Base-by-base conservation (phyloP, 441 rosid species). In the Adansonia rubrostipa region DNA sequence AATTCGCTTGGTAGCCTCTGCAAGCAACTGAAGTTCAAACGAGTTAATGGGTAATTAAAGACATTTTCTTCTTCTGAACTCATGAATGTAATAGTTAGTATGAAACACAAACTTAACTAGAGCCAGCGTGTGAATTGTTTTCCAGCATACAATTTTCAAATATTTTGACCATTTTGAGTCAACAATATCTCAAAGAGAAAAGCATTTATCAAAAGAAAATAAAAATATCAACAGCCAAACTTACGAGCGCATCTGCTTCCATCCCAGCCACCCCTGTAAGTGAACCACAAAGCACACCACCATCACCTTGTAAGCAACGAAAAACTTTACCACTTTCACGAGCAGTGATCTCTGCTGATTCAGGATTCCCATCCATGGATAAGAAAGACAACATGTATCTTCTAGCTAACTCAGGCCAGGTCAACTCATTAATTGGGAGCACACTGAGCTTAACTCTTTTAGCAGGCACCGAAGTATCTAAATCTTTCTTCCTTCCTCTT, bases 161-260 rank as follows among this genome's bases (percentile, higher is more conserved):
- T 11, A 44, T 67, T 50, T 13, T 20, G 45, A 50, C 1, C 45
- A 47, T 51, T 24, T 70, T 70, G 45, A 24, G 74, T 70, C 54
- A 58, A 58, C 66, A 57, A 58, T 14, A 13, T 73, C 42, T 13
- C 50, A 40, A 36, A 17, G 60, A 42, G 42, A 44, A 75, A 54
- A 58, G 47, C 80, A 17, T 15, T 58, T 33, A 67, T 8, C 13
- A 71, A 57, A 73, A 42, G 60, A 68, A 56, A 77, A 68, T 53
- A 14, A 60, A 69, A 57, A 58, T 40, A 80, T 28, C 58, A 76
- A 76, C 75, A 73, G 20, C 20, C 61, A 79, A 87, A 88, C 95
- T 92, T 93, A 97, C 99, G 78, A 92, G 80, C 74, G 99, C 97
- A 87, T 97, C 99, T 6, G 97, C 98, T 90, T 95, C 99, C 95